Evolutionary conservation across 768 basidiomycete genomes (phyloP), one percentile per base, ranked within the genome.

Genomic region (Phlebiopsis gigantea): DNA sequence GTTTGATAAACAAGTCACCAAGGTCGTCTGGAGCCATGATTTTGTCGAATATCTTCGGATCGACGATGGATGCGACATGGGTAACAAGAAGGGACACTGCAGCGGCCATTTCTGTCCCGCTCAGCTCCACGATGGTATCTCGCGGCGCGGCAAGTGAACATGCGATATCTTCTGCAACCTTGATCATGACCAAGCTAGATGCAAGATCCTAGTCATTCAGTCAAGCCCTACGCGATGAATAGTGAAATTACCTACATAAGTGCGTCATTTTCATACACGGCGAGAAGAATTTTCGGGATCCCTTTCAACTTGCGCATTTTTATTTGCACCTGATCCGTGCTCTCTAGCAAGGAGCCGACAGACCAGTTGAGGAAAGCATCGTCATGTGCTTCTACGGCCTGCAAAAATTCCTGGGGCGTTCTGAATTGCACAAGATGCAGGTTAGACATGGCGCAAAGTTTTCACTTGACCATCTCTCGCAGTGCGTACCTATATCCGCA

Each of bases 371-470:
- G 24, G 25, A 31, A 57, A 29, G 34, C 29, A 34, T 57, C 48
- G 25, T 57, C 56, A 48, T 55, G 44, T 15, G 19, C 30, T 17
- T 57, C 29, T 14, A 50, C 6, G 4, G 57, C 59, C 22, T 64
- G 24, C n/a, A 61, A 4, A 17, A 55, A 56, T 22, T 47, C 50
- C 4, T 46, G 9, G 21, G 47, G 25, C 14, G 56, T 34, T 5
- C 41, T 3, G 45, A 59, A 61, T 28, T 48, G 41, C 5, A 56
- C 55, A 26, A 55, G 53, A 9, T 46, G 61, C 2, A 62, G 42
- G 46, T 45, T 22, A 7, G 31, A 24, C 60, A 59, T 61, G 24
- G 48, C 17, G 34, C 12, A 14, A 17, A 12, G 8, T 39, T 17
- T 39, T 39, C 34, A 34, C 31, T 12, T 12, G 12, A 17, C 17